Evolutionary conservation across 805 yeast species (phyloP).

Genomic region (Zygotorulaspora florentina): DNA sequence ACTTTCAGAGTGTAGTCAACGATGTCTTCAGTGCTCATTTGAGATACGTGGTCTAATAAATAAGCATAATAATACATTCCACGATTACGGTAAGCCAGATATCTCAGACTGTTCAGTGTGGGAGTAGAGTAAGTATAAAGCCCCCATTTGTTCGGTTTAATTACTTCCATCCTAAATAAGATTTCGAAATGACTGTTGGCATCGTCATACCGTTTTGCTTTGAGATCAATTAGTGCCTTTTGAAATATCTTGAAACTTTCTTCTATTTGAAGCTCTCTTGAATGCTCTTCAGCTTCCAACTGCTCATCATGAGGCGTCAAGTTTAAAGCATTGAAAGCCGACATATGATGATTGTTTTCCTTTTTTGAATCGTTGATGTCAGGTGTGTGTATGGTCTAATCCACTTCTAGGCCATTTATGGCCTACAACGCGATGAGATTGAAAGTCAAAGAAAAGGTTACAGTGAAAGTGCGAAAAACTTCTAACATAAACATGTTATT

Average conservation of each 20-base stretch:
- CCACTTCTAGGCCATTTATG: neutral
- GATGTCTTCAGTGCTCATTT: constrained; percentile 35
- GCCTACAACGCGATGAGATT: neutral
- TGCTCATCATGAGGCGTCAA: constrained; percentile 63
- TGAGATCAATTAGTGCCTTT: constrained; percentile 61
- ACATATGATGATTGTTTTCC: constrained; percentile 31
- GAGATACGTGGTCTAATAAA: constrained; percentile 23
- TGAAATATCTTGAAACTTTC: constrained; percentile 76
- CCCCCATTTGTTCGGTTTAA: constrained; percentile 45
- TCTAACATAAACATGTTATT: too few species aligned
- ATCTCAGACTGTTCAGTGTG: constrained; percentile 66
- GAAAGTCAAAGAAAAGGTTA: neutral
- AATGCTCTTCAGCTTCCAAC: constrained; percentile 79
- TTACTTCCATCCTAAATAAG: constrained; percentile 64
- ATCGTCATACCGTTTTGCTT: constrained; percentile 41
- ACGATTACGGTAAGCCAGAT: constrained; percentile 74
- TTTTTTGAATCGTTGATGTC: too few species aligned
- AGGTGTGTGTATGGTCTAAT: neutral
- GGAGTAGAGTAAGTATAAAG: constrained; percentile 46
- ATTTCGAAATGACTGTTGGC: constrained; percentile 57
- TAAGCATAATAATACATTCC: constrained; percentile 61
- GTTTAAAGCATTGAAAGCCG: constrained; percentile 77
- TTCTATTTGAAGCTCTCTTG: constrained; percentile 86
- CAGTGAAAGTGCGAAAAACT: too few species aligned
- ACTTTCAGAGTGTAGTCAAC: constrained; percentile 42